Conservation (phyloP, 208 protist genomes). For the Wallacemonas sp. region DNA sequence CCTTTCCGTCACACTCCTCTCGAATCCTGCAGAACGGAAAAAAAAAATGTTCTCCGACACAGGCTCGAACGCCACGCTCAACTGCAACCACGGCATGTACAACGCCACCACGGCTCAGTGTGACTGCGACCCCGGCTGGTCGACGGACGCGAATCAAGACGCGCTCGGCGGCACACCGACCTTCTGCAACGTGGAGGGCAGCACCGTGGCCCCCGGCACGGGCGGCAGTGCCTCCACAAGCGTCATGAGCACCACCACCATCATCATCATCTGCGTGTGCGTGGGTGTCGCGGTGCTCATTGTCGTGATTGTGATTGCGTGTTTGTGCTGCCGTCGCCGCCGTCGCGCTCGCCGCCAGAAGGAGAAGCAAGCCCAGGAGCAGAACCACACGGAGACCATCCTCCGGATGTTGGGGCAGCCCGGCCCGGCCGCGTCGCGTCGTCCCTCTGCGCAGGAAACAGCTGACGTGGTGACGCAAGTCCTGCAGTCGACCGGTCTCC, state of each 20-base stretch:
- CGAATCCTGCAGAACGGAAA: no score
- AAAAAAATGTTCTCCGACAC: slow-evolving; percentile 9
- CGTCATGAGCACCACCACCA: background rate
- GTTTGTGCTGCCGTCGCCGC: slow-evolving; percentile 21
- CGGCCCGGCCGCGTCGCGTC: background rate
- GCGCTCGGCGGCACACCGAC: slow-evolving; percentile 17
- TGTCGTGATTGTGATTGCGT: slow-evolving; percentile 3
- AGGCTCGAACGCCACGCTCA: background rate
- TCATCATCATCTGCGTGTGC: slow-evolving; percentile 17
- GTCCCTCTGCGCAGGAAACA: background rate
- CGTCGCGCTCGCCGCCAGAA: background rate
- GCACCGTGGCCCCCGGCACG: slow-evolving; percentile 1
- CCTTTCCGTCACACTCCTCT: background rate
- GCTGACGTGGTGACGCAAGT: background rate
- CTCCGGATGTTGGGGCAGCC: background rate
- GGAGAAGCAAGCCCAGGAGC: slow-evolving; percentile 6
- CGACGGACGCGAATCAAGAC: slow-evolving; percentile 32
- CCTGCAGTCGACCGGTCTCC: background rate
- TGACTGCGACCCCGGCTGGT: slow-evolving; percentile 35
- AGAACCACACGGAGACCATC: slow-evolving; percentile 1
- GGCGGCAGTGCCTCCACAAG: background rate
- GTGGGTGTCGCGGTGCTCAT: background rate
- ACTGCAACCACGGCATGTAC: slow-evolving; percentile 47
- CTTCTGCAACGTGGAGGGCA: slow-evolving; percentile 31
- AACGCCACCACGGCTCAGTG: slow-evolving; percentile 20